Evolutionary conservation across 345 rosid species (phyloP).

Genomic region (Arabidopsis arenosa): DNA sequence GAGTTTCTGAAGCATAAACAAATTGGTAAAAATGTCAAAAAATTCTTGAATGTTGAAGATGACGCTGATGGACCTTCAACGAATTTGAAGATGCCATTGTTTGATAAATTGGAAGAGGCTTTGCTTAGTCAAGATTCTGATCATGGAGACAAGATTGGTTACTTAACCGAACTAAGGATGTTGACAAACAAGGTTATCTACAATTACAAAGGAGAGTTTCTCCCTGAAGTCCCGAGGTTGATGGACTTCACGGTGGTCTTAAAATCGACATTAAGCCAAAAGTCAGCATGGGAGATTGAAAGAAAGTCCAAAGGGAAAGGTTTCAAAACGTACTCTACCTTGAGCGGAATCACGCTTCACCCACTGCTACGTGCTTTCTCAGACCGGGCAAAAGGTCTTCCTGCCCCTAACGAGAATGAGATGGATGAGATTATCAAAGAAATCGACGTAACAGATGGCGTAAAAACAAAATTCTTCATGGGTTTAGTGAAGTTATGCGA

Average conservation of each 20-base stretch:
- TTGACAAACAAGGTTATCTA: slow-evolving; percentile 67
- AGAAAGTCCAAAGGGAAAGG: slow-evolving; percentile 50
- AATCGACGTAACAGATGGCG: slow-evolving; percentile 56
- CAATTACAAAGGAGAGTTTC: slow-evolving; percentile 70
- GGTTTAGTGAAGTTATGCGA: slow-evolving; percentile 57
- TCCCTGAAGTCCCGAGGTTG: slow-evolving; percentile 69
- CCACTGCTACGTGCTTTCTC: slow-evolving; percentile 48
- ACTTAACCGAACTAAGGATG: slow-evolving; percentile 67
- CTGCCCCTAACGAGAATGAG: slow-evolving; percentile 42
- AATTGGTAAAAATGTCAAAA: background rate
- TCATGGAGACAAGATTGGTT: slow-evolving; percentile 53
- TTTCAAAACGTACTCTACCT: slow-evolving; percentile 3
- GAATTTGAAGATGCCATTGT: slow-evolving; percentile 47
- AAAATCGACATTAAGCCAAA: slow-evolving; percentile 56
- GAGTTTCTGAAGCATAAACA: background rate
- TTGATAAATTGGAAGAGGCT: slow-evolving; percentile 60
- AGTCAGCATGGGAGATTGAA: slow-evolving; percentile 48
- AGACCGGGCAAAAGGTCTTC: background rate
- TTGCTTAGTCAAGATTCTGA: slow-evolving; percentile 57
- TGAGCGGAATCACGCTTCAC: slow-evolving; percentile 52
- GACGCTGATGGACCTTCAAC: slow-evolving; percentile 30
- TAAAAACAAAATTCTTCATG: slow-evolving; percentile 64
- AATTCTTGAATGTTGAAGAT: background rate
- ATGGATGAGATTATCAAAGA: slow-evolving; percentile 58
- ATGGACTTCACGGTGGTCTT: slow-evolving; percentile 67